Evolutionary conservation across 371 early-diverging fungal genomes (phyloP).

Genomic region (Modicella reniformis): DNA sequence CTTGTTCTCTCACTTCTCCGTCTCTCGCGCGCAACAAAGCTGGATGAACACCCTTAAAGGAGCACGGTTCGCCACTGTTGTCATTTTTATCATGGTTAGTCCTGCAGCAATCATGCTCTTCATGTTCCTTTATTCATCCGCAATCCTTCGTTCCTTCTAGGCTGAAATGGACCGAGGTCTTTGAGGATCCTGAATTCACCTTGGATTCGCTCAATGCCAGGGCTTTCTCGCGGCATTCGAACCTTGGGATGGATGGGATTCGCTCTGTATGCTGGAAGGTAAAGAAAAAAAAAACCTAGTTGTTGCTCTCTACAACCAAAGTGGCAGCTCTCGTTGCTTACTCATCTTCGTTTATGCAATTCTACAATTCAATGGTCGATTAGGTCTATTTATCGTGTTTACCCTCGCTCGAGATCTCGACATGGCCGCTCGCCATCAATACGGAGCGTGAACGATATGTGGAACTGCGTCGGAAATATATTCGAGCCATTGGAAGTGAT

Average conservation of each 20-base stretch:
- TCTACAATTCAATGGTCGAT: background rate
- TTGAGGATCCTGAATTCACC: conserved; percentile 46
- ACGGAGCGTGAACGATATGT: conserved; percentile 77
- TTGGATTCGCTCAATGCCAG: conserved; percentile 39
- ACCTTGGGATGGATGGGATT: conserved; percentile 50
- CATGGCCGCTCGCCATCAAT: conserved; percentile 69
- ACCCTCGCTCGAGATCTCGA: conserved; percentile 62
- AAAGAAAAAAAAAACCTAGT: background rate
- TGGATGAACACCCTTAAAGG: conserved; percentile 54
- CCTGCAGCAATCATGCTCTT: background rate
- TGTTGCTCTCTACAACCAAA: background rate
- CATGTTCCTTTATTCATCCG: background rate
- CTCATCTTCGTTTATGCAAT: background rate
- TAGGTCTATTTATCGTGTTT: conserved; percentile 69
- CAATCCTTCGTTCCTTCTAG: conserved; percentile 12
- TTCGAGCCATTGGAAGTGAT: conserved; percentile 64
- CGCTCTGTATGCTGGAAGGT: conserved; percentile 62
- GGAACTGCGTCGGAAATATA: conserved; percentile 70
- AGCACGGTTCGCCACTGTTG: conserved; percentile 29
- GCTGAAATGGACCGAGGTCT: conserved; percentile 50
- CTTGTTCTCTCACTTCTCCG: background rate
- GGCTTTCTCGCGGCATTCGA: conserved; percentile 38
- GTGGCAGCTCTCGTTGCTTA: background rate
- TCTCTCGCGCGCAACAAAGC: background rate
- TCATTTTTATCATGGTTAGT: background rate